These are phyloP conservation scores for Telfairia occidentalis DNA, from an alignment of 331 rosid species.

Conservation along the genomic window DNA sequence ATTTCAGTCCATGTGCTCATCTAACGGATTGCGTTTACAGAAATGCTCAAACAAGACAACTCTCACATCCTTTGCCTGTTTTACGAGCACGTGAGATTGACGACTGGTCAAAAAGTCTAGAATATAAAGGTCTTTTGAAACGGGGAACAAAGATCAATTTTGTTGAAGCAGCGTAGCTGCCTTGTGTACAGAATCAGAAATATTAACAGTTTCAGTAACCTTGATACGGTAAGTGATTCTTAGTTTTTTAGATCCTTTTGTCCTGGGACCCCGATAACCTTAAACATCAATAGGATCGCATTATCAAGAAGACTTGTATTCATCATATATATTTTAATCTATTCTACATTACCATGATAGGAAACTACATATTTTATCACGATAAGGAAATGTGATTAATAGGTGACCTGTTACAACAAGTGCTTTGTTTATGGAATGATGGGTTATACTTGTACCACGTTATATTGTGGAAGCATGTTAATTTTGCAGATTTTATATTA, in stretches of 20 bases:
- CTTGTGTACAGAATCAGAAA: background rate
- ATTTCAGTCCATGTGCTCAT: conserved; percentile 7
- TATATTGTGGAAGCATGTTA: background rate
- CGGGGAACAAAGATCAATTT: conserved; percentile 36
- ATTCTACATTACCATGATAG: too few species aligned
- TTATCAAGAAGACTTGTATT: too few species aligned
- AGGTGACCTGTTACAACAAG: background rate
- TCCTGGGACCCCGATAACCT: conserved; percentile 3
- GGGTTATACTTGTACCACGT: background rate
- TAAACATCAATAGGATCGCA: background rate
- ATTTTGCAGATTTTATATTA: background rate
- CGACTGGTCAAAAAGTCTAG: conserved; percentile 78
- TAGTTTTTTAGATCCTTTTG: background rate
- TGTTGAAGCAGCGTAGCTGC: conserved; percentile 15
- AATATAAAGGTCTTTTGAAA: conserved; percentile 45
- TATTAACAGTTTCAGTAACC: background rate
- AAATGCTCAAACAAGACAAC: conserved; percentile 91
- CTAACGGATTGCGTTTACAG: conserved; percentile 32
- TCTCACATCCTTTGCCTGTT: conserved; percentile 88
- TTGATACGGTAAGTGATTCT: background rate
- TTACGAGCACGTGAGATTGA: conserved; percentile 94
- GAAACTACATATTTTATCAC: too few species aligned
- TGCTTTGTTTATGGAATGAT: background rate
- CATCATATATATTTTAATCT: too few species aligned
- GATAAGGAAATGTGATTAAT: background rate